phyloP scores from a whole-genome alignment of 108 stramenopile species.

The Nitzschia putrida region DNA sequence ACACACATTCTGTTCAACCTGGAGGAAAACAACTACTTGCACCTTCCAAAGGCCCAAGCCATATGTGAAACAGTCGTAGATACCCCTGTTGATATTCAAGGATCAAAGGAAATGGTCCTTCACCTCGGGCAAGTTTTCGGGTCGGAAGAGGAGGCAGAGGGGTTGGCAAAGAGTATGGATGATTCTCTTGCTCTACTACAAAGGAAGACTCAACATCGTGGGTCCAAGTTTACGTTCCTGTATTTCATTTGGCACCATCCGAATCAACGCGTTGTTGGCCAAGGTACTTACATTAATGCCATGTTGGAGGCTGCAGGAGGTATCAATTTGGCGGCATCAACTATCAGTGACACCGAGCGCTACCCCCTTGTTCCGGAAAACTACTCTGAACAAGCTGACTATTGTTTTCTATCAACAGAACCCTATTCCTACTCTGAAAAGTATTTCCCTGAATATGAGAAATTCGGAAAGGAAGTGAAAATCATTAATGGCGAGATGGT shows the following conservation, averaged over 20 bases:
- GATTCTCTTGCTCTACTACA: not conserved
- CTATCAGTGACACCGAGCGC: conserved; percentile 6
- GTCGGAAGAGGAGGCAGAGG: not conserved
- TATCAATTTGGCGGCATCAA: conserved; percentile 6
- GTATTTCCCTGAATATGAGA: not conserved
- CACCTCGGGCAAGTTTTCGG: not conserved
- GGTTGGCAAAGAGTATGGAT: no score
- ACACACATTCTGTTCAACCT: not conserved
- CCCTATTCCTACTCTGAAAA: not conserved
- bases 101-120: not conserved
- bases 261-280: not conserved
- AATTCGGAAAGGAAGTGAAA: no score
- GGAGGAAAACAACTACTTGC: not conserved
- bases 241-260: conserved; percentile 10
- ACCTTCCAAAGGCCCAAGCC: not conserved
- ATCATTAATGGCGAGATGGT: no score
- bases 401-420: not conserved
- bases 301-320: conserved; percentile 10
- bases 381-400: not conserved
- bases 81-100: not conserved
- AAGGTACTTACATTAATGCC: conserved; percentile 9
- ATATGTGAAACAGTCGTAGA: not conserved
- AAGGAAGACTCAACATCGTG: not conserved
- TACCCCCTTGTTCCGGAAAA: conserved; percentile 1
- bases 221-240: not conserved